Evolutionary conservation across 208 protist genomes (phyloP).

Genomic region (Wallacemonas sp.): DNA sequence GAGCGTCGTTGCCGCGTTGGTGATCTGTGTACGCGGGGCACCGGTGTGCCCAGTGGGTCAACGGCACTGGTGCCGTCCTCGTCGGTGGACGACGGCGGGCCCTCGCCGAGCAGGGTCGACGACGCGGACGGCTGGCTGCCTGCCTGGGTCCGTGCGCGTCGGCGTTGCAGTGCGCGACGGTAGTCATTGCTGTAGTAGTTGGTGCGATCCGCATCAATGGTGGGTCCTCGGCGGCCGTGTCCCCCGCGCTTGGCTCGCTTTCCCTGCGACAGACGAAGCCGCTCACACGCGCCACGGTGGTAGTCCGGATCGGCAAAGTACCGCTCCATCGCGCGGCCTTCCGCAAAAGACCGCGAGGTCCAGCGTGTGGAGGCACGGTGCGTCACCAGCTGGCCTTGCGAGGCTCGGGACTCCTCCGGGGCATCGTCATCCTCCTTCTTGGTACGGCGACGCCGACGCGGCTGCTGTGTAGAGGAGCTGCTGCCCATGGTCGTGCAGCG

Average conservation of each 20-base stretch:
- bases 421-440: not conserved
- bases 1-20: no score
- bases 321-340: not conserved
- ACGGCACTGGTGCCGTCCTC: slow-evolving; percentile 1
- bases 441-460: not conserved
- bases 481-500: not conserved
- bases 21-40: no score
- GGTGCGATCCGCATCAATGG: not conserved
- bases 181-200: slow-evolving; percentile 15
- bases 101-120: not conserved
- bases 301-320: slow-evolving; percentile 3
- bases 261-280: no score
- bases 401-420: not conserved
- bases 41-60: no score
- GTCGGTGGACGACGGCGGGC: not conserved
- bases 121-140: not conserved
- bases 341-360: not conserved
- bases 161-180: not conserved
- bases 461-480: not conserved
- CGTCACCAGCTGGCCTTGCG: not conserved
- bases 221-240: no score
- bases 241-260: no score
- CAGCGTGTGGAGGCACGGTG: not conserved
- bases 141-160: not conserved
- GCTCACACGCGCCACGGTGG: not conserved